Evolutionary conservation across 805 yeast species (phyloP), one percentile per base, ranked within the genome.

Genomic region (Candida sanyiensis): DNA sequence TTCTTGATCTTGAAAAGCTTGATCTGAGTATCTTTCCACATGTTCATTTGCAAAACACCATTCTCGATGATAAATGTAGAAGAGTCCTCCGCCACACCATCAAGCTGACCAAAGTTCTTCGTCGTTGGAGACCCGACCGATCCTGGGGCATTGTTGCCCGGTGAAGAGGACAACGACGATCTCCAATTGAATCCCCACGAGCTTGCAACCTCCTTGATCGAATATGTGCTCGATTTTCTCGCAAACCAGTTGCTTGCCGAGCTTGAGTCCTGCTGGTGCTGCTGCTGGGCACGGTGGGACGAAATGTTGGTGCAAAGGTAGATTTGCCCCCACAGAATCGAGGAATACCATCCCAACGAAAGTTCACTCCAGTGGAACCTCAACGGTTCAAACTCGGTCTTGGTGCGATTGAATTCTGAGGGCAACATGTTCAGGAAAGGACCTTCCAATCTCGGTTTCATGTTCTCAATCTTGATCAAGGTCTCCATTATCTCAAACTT

Each of bases 321-420:
- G 0, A 82, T 69, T 23, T 65, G 61, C 2, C 79, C 75, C 79
- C 84, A 82, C 19, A 84, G 50, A 8, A 82, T 62, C 5, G 83
- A 70, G 28, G 72, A 67, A 57, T 84, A 84, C 95, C 95, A 85
- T 0, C 88, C 89, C 18, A 83, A 61, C 0, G 85, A 77, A 18
- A 68, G 52, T 38, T 62, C 63, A 28, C 74, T 70, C 95, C 95
- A 85, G 5, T 62, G 56, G 48, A 84, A 80, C 42, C 56, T 64
- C 45, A 81, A 61, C 4, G 70, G 64, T 35, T 64, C 68, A 45
- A 75, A 67, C 3, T 64, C 62, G 0, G 70, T 59, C 11, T 27
- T 25, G 5, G 10, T 5, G 9, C 33, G 28, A 11, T 35, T 26
- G 16, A 39, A 39, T 18, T 39, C 43, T 13, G 57, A 59, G 0